These are phyloP conservation scores for Candida germanica DNA, from an alignment of 805 yeast species.

Conservation along the genomic window DNA sequence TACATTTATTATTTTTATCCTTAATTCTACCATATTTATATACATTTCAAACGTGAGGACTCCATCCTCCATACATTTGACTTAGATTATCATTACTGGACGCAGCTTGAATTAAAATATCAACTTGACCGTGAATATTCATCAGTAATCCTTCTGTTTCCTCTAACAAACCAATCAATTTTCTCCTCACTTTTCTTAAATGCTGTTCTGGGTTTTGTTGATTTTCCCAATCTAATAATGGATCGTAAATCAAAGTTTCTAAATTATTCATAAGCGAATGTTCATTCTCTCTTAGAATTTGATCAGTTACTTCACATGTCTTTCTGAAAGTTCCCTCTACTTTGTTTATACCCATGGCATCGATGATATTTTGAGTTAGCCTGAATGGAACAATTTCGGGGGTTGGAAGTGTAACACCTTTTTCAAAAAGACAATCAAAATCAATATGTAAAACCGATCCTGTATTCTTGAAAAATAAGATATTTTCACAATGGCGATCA, in stretches of 20 bases:
- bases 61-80: conserved; percentile 95
- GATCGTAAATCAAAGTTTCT: conserved; percentile 91
- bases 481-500: conserved; percentile 93
- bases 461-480: conserved; percentile 64
- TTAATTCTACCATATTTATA: neutral
- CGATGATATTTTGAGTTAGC: conserved; percentile 83
- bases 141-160: conserved; percentile 81
- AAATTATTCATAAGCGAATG: conserved; percentile 82
- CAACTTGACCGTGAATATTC: conserved; percentile 91
- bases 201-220: conserved; percentile 62
- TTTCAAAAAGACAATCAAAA: conserved; percentile 93
- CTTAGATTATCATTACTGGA: conserved; percentile 66
- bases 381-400: conserved; percentile 97
- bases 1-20: neutral
- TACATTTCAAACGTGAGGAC: conserved; percentile 28
- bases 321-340: conserved; percentile 87
- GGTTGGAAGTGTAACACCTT: conserved; percentile 63
- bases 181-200: conserved; percentile 66
- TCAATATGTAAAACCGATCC: conserved; percentile 92
- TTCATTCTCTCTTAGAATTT: conserved; percentile 72
- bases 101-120: conserved; percentile 80
- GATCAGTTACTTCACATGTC: conserved; percentile 80
- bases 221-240: conserved; percentile 74
- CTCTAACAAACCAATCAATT: conserved; percentile 76
- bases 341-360: conserved; percentile 87